A percentile compares a stretch with the other conserved stretches of the same genome.
Conservation (phyloP, 2,329 filamentous ascomycete genomes). For the Pestalotiopsis sp. region DNA sequence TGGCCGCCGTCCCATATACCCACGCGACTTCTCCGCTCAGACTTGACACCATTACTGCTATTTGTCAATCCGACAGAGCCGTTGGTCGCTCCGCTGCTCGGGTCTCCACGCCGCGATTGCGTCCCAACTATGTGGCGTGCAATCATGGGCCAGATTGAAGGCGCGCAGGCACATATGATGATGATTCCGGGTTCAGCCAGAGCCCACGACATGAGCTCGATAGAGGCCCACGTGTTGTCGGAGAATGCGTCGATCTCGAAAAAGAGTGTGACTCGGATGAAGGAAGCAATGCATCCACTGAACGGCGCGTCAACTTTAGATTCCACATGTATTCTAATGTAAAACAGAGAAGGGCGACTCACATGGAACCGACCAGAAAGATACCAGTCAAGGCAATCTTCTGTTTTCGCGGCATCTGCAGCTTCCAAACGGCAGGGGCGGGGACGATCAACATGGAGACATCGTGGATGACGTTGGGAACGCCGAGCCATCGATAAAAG, state of each 20-base stretch:
- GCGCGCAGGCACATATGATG: conserved; percentile 19
- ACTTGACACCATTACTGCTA: not conserved
- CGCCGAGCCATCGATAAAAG: conserved; percentile 14
- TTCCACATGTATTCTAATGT: not conserved
- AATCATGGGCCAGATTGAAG: conserved; percentile 7
- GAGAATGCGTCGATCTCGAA: conserved; percentile 17
- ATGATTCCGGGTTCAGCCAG: conserved; percentile 20
- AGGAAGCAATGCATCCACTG: conserved; percentile 20
- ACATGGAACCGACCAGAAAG: conserved; percentile 22
- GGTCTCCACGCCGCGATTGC: not conserved
- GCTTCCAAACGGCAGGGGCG: conserved; percentile 17
- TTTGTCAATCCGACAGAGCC: not conserved
- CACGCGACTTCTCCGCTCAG: not conserved
- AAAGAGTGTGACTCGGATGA: conserved; percentile 18
- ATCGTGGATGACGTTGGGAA: conserved; percentile 20
- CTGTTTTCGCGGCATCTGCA: conserved; percentile 17
- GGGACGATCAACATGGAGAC: conserved; percentile 20
- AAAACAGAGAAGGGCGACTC: not conserved
- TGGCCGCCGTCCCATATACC: not conserved
- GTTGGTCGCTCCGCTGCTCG: not conserved
- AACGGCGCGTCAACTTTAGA: not conserved
- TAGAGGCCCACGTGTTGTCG: conserved; percentile 21
- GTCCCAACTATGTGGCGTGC: not conserved
- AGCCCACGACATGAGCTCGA: conserved; percentile 19
- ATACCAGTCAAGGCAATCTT: conserved; percentile 20